phyloP scores from a whole-genome alignment of 2,329 filamentous ascomycete genomes.

The Fusarium foetens region DNA sequence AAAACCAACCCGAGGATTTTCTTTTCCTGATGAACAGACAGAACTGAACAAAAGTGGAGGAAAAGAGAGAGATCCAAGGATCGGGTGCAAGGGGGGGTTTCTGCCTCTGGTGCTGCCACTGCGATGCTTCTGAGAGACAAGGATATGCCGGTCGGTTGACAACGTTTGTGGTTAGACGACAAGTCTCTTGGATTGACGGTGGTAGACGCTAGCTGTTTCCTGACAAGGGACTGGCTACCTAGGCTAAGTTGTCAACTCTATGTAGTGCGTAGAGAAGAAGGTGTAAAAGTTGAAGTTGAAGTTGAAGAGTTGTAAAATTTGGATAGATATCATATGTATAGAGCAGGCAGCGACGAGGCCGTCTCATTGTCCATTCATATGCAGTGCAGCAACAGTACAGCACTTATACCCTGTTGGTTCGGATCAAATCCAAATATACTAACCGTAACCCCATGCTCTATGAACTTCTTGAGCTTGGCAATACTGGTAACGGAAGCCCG shows the following conservation, averaged over 20 bases:
- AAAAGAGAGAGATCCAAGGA: constrained; percentile 22
- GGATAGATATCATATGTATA: background rate
- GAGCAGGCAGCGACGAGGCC: background rate
- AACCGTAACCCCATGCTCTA: background rate
- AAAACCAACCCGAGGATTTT: background rate
- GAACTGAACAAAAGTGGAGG: constrained; percentile 32
- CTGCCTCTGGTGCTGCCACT: background rate
- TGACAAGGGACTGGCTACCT: constrained; percentile 10
- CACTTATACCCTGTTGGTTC: background rate
- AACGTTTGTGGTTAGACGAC: constrained; percentile 38
- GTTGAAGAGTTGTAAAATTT: background rate
- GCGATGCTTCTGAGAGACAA: constrained; percentile 3
- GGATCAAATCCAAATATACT: background rate
- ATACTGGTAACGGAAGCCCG: constrained; percentile 10
- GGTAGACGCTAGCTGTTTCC: constrained; percentile 31
- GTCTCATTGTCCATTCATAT: background rate
- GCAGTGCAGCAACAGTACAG: background rate
- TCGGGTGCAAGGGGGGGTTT: constrained; percentile 9
- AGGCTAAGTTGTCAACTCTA: background rate
- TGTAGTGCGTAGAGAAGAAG: background rate
- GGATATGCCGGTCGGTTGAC: constrained; percentile 35
- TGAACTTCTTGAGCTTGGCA: constrained; percentile 5
- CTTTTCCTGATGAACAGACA: constrained; percentile 2
- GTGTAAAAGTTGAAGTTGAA: background rate
- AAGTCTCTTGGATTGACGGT: constrained; percentile 20